phyloP scores from a whole-genome alignment of 352 stramenopile species.

The Thalassiosira livingstoniorum region DNA sequence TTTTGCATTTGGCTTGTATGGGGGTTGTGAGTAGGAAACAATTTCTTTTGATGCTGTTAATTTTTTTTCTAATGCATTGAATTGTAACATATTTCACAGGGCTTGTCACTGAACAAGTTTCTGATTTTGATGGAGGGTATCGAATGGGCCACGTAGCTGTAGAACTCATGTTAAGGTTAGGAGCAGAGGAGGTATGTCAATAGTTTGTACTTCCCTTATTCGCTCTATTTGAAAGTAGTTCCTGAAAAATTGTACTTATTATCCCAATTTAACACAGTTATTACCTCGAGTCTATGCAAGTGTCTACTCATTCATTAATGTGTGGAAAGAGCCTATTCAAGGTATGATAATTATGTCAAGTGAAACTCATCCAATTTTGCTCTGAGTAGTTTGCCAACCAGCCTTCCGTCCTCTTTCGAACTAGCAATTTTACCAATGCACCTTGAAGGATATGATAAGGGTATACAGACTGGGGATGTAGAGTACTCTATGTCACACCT shows the following conservation, averaged over 20 bases:
- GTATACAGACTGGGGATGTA: slow-evolving; percentile 12
- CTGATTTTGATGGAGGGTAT: slow-evolving; percentile 51
- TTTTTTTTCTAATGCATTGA: neutral
- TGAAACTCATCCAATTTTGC: neutral
- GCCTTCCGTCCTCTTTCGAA: neutral
- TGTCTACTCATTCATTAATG: slow-evolving; percentile 38
- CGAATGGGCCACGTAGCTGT: slow-evolving; percentile 54
- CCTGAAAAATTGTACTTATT: neutral
- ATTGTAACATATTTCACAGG: neutral
- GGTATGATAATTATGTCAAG: neutral
- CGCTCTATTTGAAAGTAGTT: neutral
- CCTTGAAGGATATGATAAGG: slow-evolving; percentile 23
- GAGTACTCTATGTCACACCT: slow-evolving; percentile 6
- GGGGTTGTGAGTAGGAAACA: slow-evolving; percentile 16
- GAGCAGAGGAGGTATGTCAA: slow-evolving; percentile 7
- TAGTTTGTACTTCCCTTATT: neutral
- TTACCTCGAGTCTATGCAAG: slow-evolving; percentile 42
- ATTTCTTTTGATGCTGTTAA: slow-evolving; percentile 8
- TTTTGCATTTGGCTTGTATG: slow-evolving; percentile 56
- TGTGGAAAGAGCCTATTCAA: slow-evolving; percentile 42
- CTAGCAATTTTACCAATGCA: neutral
- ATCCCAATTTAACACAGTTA: slow-evolving; percentile 4
- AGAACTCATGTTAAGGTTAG: slow-evolving; percentile 49
- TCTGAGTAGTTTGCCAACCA: neutral
- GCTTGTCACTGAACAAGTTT: neutral